phyloP scores from a whole-genome alignment of 306 rosid genomes.

The Quercus mongolica region DNA sequence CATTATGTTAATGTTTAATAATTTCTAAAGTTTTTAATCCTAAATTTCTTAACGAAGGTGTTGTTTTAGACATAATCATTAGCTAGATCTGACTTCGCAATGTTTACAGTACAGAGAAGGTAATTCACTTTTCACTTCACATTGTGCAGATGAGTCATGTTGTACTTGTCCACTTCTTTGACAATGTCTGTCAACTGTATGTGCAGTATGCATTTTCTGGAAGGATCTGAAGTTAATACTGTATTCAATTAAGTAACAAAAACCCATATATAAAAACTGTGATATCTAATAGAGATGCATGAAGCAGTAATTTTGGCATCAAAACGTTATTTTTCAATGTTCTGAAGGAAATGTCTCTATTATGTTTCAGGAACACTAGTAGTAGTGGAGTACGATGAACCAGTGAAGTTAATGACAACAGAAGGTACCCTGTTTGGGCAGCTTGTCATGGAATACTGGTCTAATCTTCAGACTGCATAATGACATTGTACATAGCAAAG shows the following conservation, averaged over 20 bases:
- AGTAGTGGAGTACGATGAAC: constrained; percentile 72
- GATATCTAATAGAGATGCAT: not conserved
- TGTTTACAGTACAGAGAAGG: too few species aligned
- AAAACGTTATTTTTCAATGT: too few species aligned
- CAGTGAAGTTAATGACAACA: constrained; percentile 48
- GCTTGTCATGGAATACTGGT: constrained; percentile 73
- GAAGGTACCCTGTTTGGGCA: constrained; percentile 59
- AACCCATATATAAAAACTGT: not conserved
- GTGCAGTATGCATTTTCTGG: not conserved
- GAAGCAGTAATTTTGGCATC: not conserved
- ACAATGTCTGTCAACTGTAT: not conserved
- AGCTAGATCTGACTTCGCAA: too few species aligned
- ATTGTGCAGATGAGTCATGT: too few species aligned
- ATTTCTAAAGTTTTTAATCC: too few species aligned
- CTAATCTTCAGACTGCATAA: constrained; percentile 53
- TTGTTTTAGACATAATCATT: too few species aligned
- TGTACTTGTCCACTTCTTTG: too few species aligned
- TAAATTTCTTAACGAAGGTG: too few species aligned
- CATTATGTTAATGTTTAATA: too few species aligned
- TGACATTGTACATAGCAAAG: constrained; percentile 20
- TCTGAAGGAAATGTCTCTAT: not conserved
- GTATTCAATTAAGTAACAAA: not conserved
- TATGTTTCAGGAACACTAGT: constrained; percentile 43
- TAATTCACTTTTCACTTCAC: too few species aligned
- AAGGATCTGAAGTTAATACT: not conserved